Evolutionary conservation across 345 rosid genomes (phyloP), one percentile per base, ranked within the genome.

Genomic region (Lepidium sativum): DNA sequence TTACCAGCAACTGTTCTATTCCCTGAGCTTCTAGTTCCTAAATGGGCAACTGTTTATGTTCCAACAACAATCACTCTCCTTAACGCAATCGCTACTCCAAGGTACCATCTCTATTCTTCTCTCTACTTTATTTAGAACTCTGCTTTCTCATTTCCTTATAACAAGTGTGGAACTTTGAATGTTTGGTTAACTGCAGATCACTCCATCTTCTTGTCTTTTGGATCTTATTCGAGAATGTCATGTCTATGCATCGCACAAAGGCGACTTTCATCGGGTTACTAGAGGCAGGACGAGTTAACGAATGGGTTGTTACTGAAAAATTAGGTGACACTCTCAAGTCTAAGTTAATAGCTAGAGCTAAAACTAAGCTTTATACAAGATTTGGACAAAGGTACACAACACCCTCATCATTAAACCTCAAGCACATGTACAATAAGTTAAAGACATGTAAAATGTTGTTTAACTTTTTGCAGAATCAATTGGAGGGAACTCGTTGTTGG

Each of bases 251-350:
- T 60, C 80, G 88, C 20, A 81, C 88, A 6, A 84, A 81, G 72
- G 88, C 86, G 2, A 81, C 88, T 7, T 74, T 80, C 34, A 84
- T 67, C 17, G 98, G 98, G 7, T 70, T 92, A 76, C 52, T 92
- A 2, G 98, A 89, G 68, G 82, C 83, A 5, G 91, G 98, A 7
- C 78, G 97, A 52, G 97, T 82, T 14, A 89, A 92, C 20, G 98
- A 92, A 79, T 92, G 98, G 98, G 85, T 89, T 48, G 98, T 92
- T 33, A 92, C 98, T 4, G 89, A 89, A 67, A 92, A 92, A 60
- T 54, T 89, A 47, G 98, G 98, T 0, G 97, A 89, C 54, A 92
- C 82, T 27, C 72, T 85, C 61, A 86, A 82, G 77, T 53, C 74
- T 41, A 84, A 83, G 70, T 34, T 44, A 11, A 81, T 79, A 4